phyloP scores from a whole-genome alignment of 2,329 filamentous ascomycete species.

The Kalaharituber pfeilii region DNA sequence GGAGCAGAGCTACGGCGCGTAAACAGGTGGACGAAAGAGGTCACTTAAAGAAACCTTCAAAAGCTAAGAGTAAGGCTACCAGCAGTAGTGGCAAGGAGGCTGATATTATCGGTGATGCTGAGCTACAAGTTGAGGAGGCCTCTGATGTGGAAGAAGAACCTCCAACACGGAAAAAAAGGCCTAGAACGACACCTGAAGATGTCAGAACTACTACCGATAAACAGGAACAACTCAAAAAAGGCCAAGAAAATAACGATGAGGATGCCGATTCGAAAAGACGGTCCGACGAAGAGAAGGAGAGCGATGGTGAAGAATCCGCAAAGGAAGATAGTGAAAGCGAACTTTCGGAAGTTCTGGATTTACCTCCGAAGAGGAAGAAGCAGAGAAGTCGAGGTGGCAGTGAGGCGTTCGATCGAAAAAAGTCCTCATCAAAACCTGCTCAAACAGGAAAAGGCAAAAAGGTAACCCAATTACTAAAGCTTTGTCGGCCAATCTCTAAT shows the following conservation, averaged over 20 bases:
- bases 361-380: conserved; percentile 4
- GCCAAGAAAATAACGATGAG: too few relatives aligned
- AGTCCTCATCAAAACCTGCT: background rate
- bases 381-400: background rate
- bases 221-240: background rate
- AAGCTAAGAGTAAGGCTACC: conserved; percentile 4
- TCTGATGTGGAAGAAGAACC: background rate
- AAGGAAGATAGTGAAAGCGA: conserved; percentile 36
- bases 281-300: background rate
- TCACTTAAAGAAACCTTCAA: background rate
- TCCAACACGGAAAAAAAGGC: background rate
- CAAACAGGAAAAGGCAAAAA: background rate
- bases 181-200: conserved; percentile 6
- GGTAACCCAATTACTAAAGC: background rate
- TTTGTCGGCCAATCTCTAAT: conserved; percentile 4
- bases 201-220: too few relatives aligned
- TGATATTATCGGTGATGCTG: background rate
- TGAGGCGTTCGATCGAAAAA: too few relatives aligned
- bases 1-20: background rate
- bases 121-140: background rate
- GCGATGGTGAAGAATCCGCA: background rate
- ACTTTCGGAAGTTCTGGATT: conserved; percentile 62
- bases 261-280: too few relatives aligned
- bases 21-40: background rate
- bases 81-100: background rate